phyloP scores from a whole-genome alignment of 345 rosid genomes.

The Carallia pectinifolia region DNA sequence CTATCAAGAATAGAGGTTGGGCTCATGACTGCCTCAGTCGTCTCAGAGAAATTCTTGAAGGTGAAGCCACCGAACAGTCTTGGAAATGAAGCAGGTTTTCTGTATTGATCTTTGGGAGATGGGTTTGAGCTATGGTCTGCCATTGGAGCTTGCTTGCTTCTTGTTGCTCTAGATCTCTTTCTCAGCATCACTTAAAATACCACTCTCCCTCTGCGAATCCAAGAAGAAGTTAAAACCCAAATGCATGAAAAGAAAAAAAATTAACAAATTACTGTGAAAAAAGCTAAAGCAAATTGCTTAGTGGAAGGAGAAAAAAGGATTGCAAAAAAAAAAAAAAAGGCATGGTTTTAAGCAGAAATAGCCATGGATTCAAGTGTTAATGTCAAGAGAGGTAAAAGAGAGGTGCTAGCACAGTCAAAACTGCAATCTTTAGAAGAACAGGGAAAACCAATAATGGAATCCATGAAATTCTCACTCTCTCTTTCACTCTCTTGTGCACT shows the following conservation, averaged over 20 bases:
- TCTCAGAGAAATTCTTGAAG: slow-evolving; percentile 53
- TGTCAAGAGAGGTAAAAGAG: slow-evolving; percentile 18
- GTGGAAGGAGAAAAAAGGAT: neutral
- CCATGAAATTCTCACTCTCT: slow-evolving; percentile 9
- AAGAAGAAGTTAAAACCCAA: neutral
- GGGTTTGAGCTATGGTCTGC: slow-evolving; percentile 42
- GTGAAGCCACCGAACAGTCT: slow-evolving; percentile 56
- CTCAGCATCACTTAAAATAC: slow-evolving; percentile 24
- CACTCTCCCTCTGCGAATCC: slow-evolving; percentile 16
- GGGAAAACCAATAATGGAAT: slow-evolving; percentile 18
- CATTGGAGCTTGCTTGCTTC: slow-evolving; percentile 41
- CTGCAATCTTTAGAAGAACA: slow-evolving; percentile 17
- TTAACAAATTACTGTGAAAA: neutral
- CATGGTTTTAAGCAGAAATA: slow-evolving; percentile 13
- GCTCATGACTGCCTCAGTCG: slow-evolving; percentile 53
- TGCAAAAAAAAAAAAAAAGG: neutral
- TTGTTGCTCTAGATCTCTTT: slow-evolving; percentile 36
- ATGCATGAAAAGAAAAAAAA: too few relatives aligned
- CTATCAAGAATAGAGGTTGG: slow-evolving; percentile 88
- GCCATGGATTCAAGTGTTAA: slow-evolving; percentile 15
- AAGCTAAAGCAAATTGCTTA: neutral
- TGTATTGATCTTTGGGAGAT: slow-evolving; percentile 40
- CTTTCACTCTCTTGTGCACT: neutral
- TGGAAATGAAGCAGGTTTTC: slow-evolving; percentile 56
- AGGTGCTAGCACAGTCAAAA: slow-evolving; percentile 21